Conservation (phyloP, 768 basidiomycete genomes). For the Hypsizygus marmoreus region DNA sequence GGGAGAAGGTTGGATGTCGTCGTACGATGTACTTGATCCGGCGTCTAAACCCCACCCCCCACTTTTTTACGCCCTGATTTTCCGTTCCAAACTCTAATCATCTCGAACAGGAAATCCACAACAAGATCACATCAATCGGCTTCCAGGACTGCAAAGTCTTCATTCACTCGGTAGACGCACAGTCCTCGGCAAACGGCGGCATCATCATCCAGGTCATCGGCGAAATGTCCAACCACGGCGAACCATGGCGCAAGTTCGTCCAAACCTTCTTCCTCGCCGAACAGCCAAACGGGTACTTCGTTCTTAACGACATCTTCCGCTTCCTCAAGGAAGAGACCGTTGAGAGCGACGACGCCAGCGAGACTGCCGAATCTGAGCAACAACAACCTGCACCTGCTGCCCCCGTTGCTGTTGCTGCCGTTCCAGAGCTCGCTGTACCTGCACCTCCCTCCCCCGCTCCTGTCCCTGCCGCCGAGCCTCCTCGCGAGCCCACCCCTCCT, state of each 20-base stretch:
- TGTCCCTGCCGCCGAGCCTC: conserved; percentile 32
- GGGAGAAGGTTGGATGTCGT: too few relatives aligned
- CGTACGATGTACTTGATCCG: too few relatives aligned
- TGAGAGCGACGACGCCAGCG: conserved; percentile 71
- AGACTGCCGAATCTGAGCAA: conserved; percentile 36
- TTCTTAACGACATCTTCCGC: conserved; percentile 99
- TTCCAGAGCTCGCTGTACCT: conserved; percentile 16
- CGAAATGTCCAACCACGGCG: conserved; percentile 93
- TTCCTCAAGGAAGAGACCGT: conserved; percentile 96
- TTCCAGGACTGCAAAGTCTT: conserved; percentile 98
- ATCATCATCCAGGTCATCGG: conserved; percentile 99
- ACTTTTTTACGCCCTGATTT: conserved; percentile 2
- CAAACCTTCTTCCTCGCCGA: conserved; percentile 99
- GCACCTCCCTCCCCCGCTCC: conserved; percentile 37
- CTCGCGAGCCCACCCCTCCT: conserved; percentile 42
- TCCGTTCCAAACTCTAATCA: conserved; percentile 6
- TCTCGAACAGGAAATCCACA: conserved; percentile 83
- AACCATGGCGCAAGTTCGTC: conserved; percentile 96
- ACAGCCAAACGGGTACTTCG: conserved; percentile 98
- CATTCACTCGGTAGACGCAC: conserved; percentile 98
- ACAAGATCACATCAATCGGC: conserved; percentile 90
- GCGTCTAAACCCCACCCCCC: not conserved
- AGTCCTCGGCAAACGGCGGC: conserved; percentile 91
- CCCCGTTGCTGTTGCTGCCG: conserved; percentile 30
- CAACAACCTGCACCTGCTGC: conserved; percentile 9